Conservation (phyloP, 805 yeast genomes). For the Kuraishia hungarica region DNA sequence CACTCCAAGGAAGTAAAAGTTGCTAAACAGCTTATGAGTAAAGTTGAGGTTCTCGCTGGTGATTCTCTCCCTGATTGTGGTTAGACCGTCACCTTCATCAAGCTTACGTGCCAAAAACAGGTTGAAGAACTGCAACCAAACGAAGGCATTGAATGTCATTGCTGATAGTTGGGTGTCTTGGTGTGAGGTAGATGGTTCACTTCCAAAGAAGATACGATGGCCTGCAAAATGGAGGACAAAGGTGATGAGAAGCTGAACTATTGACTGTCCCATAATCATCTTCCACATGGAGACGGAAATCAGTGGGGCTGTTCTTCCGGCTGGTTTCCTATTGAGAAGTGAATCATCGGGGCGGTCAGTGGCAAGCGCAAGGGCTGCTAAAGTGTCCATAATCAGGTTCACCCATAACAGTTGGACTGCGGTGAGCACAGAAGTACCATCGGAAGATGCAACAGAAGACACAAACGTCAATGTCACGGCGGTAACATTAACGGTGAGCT, state of each 20-base stretch:
- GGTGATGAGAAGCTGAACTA: constrained; percentile 71
- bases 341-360: constrained; percentile 92
- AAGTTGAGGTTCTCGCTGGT: constrained; percentile 66
- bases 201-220: constrained; percentile 40
- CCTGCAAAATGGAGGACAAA: constrained; percentile 81
- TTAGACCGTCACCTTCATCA: constrained; percentile 75
- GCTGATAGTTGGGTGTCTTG: constrained; percentile 61
- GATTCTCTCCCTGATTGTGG: constrained; percentile 47
- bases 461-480: constrained; percentile 94
- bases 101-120: constrained; percentile 84
- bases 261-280: constrained; percentile 87
- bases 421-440: constrained; percentile 80
- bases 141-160: constrained; percentile 90
- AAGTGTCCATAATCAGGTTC: constrained; percentile 94
- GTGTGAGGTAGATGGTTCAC: constrained; percentile 25
- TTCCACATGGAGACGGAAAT: constrained; percentile 96
- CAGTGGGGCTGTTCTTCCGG: constrained; percentile 69
- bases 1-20: constrained; percentile 73
- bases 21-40: constrained; percentile 72
- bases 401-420: constrained; percentile 98
- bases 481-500: constrained; percentile 90
- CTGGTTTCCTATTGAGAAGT: constrained; percentile 74
- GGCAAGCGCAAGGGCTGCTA: constrained; percentile 95
- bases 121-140: constrained; percentile 96
- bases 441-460: constrained; percentile 78